These are phyloP conservation scores for Chenopodium formosanum DNA, from an alignment of 148 eudicot genomes.

Conservation along the genomic window DNA sequence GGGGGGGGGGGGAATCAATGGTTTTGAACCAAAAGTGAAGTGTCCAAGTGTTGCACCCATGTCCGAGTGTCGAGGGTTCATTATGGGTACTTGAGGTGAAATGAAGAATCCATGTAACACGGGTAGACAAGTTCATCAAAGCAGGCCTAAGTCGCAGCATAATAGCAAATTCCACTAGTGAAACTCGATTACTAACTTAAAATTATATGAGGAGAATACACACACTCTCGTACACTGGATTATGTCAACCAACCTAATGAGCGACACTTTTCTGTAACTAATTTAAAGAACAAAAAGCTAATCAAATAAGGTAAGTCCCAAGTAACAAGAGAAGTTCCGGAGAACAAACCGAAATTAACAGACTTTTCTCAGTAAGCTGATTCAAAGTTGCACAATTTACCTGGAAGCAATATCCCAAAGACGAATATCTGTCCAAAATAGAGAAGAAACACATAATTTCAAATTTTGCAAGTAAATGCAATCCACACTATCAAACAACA, in stretches of 20 bases:
- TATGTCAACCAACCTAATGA: too few species aligned
- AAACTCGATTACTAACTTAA: background rate
- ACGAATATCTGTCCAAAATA: slow-evolving; percentile 69
- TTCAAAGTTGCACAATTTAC: slow-evolving; percentile 34
- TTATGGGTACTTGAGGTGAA: too few species aligned
- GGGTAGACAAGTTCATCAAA: too few species aligned
- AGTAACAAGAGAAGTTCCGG: background rate
- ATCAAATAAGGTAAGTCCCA: too few species aligned
- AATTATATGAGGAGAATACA: background rate
- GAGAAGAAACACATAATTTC: background rate
- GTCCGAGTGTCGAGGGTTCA: too few species aligned
- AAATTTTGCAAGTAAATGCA: background rate
- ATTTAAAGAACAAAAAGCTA: too few species aligned
- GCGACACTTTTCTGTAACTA: background rate
- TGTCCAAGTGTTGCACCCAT: too few species aligned
- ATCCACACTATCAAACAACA: background rate
- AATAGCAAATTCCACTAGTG: background rate
- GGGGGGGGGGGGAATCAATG: too few species aligned
- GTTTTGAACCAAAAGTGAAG: too few species aligned
- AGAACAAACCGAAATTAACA: background rate
- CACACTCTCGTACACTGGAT: background rate
- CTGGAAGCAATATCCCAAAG: slow-evolving; percentile 94
- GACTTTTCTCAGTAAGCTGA: background rate
- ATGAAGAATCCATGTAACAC: too few species aligned
- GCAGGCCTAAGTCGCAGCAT: background rate